Percentiles rank a stretch among this genome's conserved stretches.
These are phyloP conservation scores for Phytopythium boreale DNA, from an alignment of 352 stramenopile species.

Conservation along the genomic window DNA sequence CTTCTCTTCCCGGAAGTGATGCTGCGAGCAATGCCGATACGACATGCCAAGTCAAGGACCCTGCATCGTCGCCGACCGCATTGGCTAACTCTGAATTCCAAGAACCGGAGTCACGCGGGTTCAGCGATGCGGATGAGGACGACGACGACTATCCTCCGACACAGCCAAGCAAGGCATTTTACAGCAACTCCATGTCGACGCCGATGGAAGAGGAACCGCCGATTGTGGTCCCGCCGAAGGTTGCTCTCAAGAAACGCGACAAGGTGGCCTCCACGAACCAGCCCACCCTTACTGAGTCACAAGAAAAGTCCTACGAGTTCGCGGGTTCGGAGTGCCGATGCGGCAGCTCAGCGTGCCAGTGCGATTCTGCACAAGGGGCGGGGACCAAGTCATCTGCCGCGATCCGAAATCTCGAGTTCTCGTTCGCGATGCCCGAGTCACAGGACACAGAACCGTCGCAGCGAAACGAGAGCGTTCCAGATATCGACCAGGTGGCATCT, in stretches of 20 bases:
- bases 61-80: not conserved
- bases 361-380: not conserved
- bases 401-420: constrained; percentile 64
- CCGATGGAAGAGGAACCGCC: not conserved
- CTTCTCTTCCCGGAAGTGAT: not conserved
- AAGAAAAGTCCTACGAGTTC: constrained; percentile 37
- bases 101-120: not conserved
- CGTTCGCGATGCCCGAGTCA: constrained; percentile 56
- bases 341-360: constrained; percentile 19
- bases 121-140: constrained; percentile 16
- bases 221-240: constrained; percentile 10
- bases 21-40: not conserved
- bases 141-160: constrained; percentile 47
- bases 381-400: constrained; percentile 17
- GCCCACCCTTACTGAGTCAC: constrained; percentile 17
- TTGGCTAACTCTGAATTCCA: not conserved
- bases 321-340: constrained; percentile 25
- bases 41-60: not conserved
- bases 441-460: constrained; percentile 46
- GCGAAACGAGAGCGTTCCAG: constrained; percentile 29
- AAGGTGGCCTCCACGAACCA: constrained; percentile 12
- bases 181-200: constrained; percentile 1
- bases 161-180: constrained; percentile 26
- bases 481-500: constrained; percentile 22
- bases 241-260: constrained; percentile 27